A percentile compares a stretch with the other conserved stretches of the same genome.
Evolutionary conservation across 352 stramenopile genomes (phyloP).

Genomic region (Pythium rishiriense): DNA sequence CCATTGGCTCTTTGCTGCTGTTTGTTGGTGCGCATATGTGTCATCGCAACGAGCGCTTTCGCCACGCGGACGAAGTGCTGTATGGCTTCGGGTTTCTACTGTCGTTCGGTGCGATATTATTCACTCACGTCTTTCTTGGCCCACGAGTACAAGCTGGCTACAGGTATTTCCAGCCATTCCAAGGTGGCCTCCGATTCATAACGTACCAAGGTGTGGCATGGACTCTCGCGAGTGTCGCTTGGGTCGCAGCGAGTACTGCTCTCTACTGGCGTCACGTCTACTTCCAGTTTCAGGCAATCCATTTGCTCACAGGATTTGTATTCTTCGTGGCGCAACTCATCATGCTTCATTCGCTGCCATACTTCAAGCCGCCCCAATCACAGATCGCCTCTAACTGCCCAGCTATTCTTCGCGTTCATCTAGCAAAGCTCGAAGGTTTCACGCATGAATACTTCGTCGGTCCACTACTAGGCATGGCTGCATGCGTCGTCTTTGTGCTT

Average conservation of each 20-base stretch:
- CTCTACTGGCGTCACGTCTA: constrained; percentile 52
- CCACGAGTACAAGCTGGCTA: constrained; percentile 42
- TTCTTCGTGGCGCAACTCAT: constrained; percentile 43
- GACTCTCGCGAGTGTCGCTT: constrained; percentile 45
- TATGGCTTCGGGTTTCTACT: constrained; percentile 48
- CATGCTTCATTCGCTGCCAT: constrained; percentile 38
- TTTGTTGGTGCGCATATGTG: constrained; percentile 40
- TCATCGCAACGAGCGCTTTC: constrained; percentile 27
- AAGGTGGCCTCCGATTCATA: constrained; percentile 47
- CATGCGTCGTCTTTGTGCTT: constrained; percentile 48
- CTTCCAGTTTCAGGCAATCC: constrained; percentile 43
- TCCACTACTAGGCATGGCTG: constrained; percentile 38
- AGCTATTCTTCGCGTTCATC: background rate
- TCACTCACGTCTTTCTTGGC: constrained; percentile 40
- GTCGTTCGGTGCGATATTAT: constrained; percentile 37
- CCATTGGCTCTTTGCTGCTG: constrained; percentile 29
- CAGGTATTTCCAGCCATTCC: constrained; percentile 47
- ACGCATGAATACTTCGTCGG: constrained; percentile 44
- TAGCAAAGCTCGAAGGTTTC: constrained; percentile 25
- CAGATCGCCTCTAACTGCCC: constrained; percentile 1
- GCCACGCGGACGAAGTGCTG: constrained; percentile 40
- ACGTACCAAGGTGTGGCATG: constrained; percentile 53
- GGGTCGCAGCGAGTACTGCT: constrained; percentile 40
- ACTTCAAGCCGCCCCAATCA: constrained; percentile 32
- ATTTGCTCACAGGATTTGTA: constrained; percentile 43